A percentile compares a stretch with the other conserved stretches of the same genome.
These are phyloP conservation scores for Chaetomiaceae sp. DNA, from an alignment of 2,329 filamentous ascomycete genomes.

Conservation along the genomic window DNA sequence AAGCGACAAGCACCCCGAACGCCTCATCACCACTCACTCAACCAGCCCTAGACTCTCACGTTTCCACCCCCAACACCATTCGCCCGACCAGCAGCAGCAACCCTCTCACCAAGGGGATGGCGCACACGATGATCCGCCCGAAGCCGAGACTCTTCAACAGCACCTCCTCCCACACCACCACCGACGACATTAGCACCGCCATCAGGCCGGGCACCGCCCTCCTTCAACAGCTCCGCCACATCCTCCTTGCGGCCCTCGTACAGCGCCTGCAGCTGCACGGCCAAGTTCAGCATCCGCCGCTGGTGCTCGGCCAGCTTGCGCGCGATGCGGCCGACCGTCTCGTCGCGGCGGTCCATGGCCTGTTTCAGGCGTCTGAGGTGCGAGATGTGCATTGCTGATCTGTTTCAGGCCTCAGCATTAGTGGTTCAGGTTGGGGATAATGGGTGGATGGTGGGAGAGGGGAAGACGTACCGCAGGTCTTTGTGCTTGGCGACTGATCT, in stretches of 20 bases:
- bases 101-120: too few species aligned
- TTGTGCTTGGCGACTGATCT: constrained; percentile 19
- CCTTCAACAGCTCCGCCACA: constrained; percentile 9
- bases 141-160: too few species aligned
- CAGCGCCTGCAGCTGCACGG: constrained; percentile 20
- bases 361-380: constrained; percentile 16
- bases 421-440: not conserved
- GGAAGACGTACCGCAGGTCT: constrained; percentile 15
- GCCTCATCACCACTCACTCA: not conserved
- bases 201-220: not conserved
- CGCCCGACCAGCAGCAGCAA: not conserved
- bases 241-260: constrained; percentile 21
- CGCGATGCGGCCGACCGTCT: constrained; percentile 14
- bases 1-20: not conserved
- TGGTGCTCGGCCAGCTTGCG: constrained; percentile 20
- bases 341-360: constrained; percentile 21
- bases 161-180: not conserved
- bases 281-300: constrained; percentile 20
- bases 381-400: constrained; percentile 14
- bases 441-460: not conserved
- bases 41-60: not conserved
- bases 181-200: not conserved
- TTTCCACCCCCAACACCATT: not conserved
- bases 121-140: too few species aligned
- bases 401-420: not conserved